Percentiles rank a stretch among this genome's conserved stretches.
phyloP scores from a whole-genome alignment of 2,329 filamentous ascomycete genomes.

The Botrytis squamosa region DNA sequence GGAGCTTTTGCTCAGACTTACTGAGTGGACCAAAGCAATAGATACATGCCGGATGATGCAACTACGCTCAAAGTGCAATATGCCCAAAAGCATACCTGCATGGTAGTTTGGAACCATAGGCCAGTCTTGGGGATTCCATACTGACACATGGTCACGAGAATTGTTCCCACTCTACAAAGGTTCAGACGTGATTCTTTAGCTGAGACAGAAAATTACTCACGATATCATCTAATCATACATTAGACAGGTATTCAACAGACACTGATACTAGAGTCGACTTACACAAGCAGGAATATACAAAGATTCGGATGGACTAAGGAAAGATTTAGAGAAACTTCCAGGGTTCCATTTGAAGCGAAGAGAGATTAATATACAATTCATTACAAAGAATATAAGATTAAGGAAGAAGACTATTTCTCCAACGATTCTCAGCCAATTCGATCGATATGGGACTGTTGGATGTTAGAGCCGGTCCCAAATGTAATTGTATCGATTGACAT shows the following conservation, averaged over 20 bases:
- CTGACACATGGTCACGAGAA: conserved; percentile 75
- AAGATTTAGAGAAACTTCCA: conserved; percentile 67
- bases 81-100: conserved; percentile 72
- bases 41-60: conserved; percentile 69
- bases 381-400: conserved; percentile 61
- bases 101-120: conserved; percentile 57
- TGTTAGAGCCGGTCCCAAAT: conserved; percentile 23
- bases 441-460: conserved; percentile 50
- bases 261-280: conserved; percentile 33
- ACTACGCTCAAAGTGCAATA: conserved; percentile 67
- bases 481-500: conserved; percentile 32
- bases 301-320: conserved; percentile 74
- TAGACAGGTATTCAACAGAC: conserved; percentile 27
- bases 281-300: conserved; percentile 72
- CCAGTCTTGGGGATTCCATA: conserved; percentile 66
- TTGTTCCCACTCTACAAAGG: conserved; percentile 64
- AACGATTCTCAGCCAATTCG: conserved; percentile 56
- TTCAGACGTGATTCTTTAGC: background rate
- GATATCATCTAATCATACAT: conserved; percentile 44
- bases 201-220: conserved; percentile 37
- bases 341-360: conserved; percentile 69
- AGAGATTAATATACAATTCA: conserved; percentile 63
- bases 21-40: conserved; percentile 67
- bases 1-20: conserved; percentile 39
- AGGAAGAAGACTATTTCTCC: conserved; percentile 61